phyloP scores from a whole-genome alignment of 2,329 filamentous ascomycete genomes.

The Epichloe bromicola region DNA sequence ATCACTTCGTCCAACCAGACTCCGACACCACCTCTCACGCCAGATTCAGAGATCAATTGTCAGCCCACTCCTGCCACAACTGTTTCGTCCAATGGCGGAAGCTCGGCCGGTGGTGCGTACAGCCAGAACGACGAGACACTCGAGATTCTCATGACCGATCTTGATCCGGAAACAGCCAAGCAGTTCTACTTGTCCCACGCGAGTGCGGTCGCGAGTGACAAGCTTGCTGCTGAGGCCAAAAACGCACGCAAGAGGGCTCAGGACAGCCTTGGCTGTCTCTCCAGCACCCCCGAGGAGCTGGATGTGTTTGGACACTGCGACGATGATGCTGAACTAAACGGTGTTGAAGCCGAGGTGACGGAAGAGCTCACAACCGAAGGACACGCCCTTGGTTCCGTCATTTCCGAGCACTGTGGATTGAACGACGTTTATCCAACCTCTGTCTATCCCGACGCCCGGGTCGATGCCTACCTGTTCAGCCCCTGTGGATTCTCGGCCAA shows the following conservation, averaged over 20 bases:
- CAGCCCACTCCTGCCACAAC: constrained; percentile 30
- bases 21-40: constrained; percentile 73
- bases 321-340: constrained; percentile 40
- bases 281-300: constrained; percentile 43
- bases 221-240: constrained; percentile 55
- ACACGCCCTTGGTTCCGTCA: constrained; percentile 81
- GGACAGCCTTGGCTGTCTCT: constrained; percentile 45
- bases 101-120: constrained; percentile 24
- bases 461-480: constrained; percentile 92
- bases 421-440: constrained; percentile 77
- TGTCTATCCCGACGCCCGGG: constrained; percentile 81
- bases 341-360: constrained; percentile 37
- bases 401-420: constrained; percentile 80
- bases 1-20: constrained; percentile 74
- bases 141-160: constrained; percentile 60
- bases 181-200: constrained; percentile 60
- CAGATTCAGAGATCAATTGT: constrained; percentile 34
- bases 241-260: constrained; percentile 48
- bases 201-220: constrained; percentile 78
- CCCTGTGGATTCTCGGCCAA: constrained; percentile 97
- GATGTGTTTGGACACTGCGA: constrained; percentile 70
- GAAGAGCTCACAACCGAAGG: constrained; percentile 83
- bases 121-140: constrained; percentile 60
- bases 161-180: constrained; percentile 55
- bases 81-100: constrained; percentile 37